Percentiles rank a stretch among this genome's conserved stretches.
Evolutionary conservation across 75 land plant genomes (phyloP).

Genomic region (Cupressus sempervirens): DNA sequence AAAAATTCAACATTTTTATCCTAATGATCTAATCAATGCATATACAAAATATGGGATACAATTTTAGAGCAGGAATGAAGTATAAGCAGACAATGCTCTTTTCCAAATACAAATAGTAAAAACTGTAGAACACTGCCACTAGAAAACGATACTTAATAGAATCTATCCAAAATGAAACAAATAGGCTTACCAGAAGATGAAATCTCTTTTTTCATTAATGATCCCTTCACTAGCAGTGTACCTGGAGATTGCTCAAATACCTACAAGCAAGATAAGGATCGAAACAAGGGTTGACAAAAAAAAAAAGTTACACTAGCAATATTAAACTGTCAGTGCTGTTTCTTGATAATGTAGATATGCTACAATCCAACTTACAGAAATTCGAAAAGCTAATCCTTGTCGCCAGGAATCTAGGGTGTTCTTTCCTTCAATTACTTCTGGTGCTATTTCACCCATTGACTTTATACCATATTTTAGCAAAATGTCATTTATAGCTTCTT

Average conservation of each 20-base stretch:
- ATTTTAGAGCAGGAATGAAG: neutral
- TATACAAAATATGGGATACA: neutral
- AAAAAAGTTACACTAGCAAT: neutral
- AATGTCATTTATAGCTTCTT: slow-evolving; percentile 11
- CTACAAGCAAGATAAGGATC: slow-evolving; percentile 24
- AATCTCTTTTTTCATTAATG: slow-evolving; percentile 24
- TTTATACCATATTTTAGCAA: neutral
- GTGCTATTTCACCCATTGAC: slow-evolving; percentile 8
- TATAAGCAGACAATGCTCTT: neutral
- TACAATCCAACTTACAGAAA: slow-evolving; percentile 32
- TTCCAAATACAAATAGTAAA: neutral
- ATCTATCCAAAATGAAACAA: neutral
- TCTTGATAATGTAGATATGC: slow-evolving; percentile 6
- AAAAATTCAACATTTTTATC: neutral
- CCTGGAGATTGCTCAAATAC: slow-evolving; percentile 86
- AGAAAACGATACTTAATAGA: neutral
- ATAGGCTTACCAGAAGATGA: slow-evolving; percentile 32
- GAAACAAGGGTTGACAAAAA: neutral
- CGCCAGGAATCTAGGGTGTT: neutral
- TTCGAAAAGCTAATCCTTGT: slow-evolving; percentile 32
- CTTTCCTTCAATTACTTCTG: neutral
- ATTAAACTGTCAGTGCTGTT: neutral
- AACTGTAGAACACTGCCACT: no score
- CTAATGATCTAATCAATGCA: neutral
- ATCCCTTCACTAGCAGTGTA: slow-evolving; percentile 65